phyloP scores from a whole-genome alignment of 164 flowering plant species.

The Umbellularia californica region DNA sequence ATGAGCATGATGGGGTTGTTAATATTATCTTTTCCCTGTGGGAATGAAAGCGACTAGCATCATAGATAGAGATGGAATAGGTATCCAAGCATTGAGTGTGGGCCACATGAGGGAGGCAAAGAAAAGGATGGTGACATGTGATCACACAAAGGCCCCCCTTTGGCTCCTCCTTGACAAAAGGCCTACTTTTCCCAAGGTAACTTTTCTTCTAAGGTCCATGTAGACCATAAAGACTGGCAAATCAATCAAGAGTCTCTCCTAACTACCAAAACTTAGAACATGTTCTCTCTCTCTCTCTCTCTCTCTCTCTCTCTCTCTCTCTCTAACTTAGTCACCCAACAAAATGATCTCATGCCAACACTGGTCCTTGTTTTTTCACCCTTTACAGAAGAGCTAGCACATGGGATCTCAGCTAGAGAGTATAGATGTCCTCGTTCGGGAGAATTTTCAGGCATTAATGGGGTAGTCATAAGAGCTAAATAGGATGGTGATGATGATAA shows the following conservation, averaged over 20 bases:
- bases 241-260: slow-evolving; percentile 15
- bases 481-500: no score
- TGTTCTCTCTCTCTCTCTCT: no score
- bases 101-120: slow-evolving; percentile 36
- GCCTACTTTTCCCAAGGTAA: slow-evolving; percentile 8
- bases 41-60: slow-evolving; percentile 57
- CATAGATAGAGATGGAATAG: slow-evolving; percentile 45
- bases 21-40: slow-evolving; percentile 36
- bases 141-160: slow-evolving; percentile 18
- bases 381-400: slow-evolving; percentile 57
- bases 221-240: slow-evolving; percentile 19
- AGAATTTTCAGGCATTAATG: not conserved
- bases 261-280: not conserved
- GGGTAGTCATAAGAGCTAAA: not conserved
- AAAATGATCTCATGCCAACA: slow-evolving; percentile 11
- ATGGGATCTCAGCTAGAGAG: slow-evolving; percentile 25
- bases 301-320: no score
- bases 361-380: slow-evolving; percentile 14
- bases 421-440: slow-evolving; percentile 7
- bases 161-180: slow-evolving; percentile 5
- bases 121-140: slow-evolving; percentile 24
- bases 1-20: slow-evolving; percentile 17
- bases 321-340: not conserved
- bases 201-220: slow-evolving; percentile 1
- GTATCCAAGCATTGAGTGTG: slow-evolving; percentile 41